phyloP scores from a whole-genome alignment of 1,284 basidiomycete genomes.

The Pseudomicrostroma phylloplanum region DNA sequence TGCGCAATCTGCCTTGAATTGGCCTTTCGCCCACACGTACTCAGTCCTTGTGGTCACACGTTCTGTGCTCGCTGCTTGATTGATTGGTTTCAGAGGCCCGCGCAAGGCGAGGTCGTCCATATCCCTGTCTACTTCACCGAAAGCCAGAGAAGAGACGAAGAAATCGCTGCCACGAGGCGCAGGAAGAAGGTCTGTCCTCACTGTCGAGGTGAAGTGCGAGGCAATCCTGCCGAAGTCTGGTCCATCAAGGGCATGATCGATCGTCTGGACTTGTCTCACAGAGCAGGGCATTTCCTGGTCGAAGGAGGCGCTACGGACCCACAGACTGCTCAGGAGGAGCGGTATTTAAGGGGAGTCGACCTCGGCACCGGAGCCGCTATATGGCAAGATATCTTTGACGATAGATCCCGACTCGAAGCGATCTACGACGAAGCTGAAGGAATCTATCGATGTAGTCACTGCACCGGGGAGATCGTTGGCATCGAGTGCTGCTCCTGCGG shows the following conservation, averaged over 20 bases:
- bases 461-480: constrained; percentile 39
- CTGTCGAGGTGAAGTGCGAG: constrained; percentile 36
- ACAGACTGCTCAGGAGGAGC: constrained; percentile 19
- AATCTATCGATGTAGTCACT: constrained; percentile 38
- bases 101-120: constrained; percentile 17
- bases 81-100: constrained; percentile 39
- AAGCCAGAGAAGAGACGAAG: constrained; percentile 9
- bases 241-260: constrained; percentile 37
- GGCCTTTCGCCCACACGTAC: constrained; percentile 33
- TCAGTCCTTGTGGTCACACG: constrained; percentile 44
- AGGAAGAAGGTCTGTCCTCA: constrained; percentile 44
- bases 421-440: constrained; percentile 41
- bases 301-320: background rate
- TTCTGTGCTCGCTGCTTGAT: constrained; percentile 45
- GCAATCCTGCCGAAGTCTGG: constrained; percentile 40
- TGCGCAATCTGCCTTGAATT: constrained; percentile 39
- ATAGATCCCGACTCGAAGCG: constrained; percentile 21
- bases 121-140: constrained; percentile 7
- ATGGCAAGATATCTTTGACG: constrained; percentile 23
- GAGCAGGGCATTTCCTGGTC: constrained; percentile 16
- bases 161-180: background rate
- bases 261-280: constrained; percentile 18
- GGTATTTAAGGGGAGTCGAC: constrained; percentile 20
- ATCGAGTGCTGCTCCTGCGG: constrained; percentile 22
- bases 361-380: constrained; percentile 23